Base-by-base conservation (phyloP, 2,329 filamentous ascomycete species). In the Xenoacremonium recifei region DNA sequence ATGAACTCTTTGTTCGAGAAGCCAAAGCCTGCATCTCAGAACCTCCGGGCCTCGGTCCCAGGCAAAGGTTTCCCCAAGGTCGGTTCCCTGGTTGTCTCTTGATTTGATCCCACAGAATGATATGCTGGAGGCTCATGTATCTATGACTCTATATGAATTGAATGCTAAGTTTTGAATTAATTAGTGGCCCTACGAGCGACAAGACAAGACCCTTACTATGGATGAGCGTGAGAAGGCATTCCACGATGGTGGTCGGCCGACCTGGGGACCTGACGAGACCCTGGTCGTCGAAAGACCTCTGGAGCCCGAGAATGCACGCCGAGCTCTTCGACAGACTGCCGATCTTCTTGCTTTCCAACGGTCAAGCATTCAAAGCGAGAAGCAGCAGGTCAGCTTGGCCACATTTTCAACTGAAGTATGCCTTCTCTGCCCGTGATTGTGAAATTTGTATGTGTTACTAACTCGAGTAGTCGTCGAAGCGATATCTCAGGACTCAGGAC, bases 1-100 rank as follows among this genome's bases (percentile, higher is more conserved):
- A 96, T 96, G 89, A 92, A 95, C 63, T 95, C 89, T 35, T 73
- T 96, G 42, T 96, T 95, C 67, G 86, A 87, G 63, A 80, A 85
- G 66, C 76, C 82, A 49, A 82, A 79, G 70, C 75, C 73, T 39
- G 75, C 75, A 50, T 67, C 70, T 39, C 72, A 78, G 57, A 78
- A 75, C 55, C 63, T 75, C 40, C 75, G 77, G 58, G 72, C 71
- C 50, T 67, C 72, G 25, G 60, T 72, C 52, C 65, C 74, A 46
- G 70, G 73, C 55, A 81, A 81, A 69, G 86, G 87, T 62, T 87
- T 92, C 67, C 85, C 77, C 44, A 77, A 97, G 91, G 93, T 97
- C 82, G 86, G 92, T 92, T 68, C 72, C 58, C 61, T 64, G 50
- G 58, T 63, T 63, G 57, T 61, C 50, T 57, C 54, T 53, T 69